A percentile compares a stretch with the other conserved stretches of the same genome.
Evolutionary conservation across 2,329 filamentous ascomycete species (phyloP).

Genomic region (Fusarium poae): DNA sequence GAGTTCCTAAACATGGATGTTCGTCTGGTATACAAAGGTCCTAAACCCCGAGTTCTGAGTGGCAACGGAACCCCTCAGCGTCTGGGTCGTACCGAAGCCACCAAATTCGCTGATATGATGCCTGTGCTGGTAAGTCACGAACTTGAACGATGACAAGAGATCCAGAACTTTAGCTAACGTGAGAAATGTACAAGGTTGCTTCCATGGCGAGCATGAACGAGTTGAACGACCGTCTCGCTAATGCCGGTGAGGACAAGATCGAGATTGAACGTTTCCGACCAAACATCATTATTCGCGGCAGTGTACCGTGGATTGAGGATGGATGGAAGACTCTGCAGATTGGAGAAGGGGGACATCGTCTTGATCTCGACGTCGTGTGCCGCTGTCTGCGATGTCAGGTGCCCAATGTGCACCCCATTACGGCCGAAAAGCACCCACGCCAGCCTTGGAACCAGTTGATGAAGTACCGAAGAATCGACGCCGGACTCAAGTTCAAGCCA

Average conservation of each 20-base stretch:
- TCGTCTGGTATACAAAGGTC: slow-evolving; percentile 72
- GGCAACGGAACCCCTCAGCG: slow-evolving; percentile 67
- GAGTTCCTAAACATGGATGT: slow-evolving; percentile 68
- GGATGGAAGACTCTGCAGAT: slow-evolving; percentile 71
- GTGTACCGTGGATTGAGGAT: slow-evolving; percentile 71
- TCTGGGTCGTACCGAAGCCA: slow-evolving; percentile 66
- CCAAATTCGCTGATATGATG: slow-evolving; percentile 68
- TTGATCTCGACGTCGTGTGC: slow-evolving; percentile 69
- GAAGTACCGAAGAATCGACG: slow-evolving; percentile 70
- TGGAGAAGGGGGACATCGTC: slow-evolving; percentile 36
- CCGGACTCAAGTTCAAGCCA: slow-evolving; percentile 72
- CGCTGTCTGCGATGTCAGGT: slow-evolving; percentile 72
- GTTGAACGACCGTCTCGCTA: slow-evolving; percentile 65
- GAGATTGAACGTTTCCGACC: slow-evolving; percentile 73
- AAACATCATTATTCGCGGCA: slow-evolving; percentile 71
- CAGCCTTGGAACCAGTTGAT: slow-evolving; percentile 74
- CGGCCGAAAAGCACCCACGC: slow-evolving; percentile 67
- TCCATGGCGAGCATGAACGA: slow-evolving; percentile 68
- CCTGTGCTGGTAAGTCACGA: slow-evolving; percentile 33
- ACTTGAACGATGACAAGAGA: slow-evolving; percentile 51
- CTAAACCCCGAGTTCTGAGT: slow-evolving; percentile 64
- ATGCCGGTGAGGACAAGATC: slow-evolving; percentile 60
- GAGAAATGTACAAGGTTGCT: slow-evolving; percentile 67
- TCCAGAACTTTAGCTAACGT: slow-evolving; percentile 67
- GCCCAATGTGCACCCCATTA: slow-evolving; percentile 74